phyloP scores from a whole-genome alignment of 2,329 filamentous ascomycete species.

The Ophiostoma piceae region DNA sequence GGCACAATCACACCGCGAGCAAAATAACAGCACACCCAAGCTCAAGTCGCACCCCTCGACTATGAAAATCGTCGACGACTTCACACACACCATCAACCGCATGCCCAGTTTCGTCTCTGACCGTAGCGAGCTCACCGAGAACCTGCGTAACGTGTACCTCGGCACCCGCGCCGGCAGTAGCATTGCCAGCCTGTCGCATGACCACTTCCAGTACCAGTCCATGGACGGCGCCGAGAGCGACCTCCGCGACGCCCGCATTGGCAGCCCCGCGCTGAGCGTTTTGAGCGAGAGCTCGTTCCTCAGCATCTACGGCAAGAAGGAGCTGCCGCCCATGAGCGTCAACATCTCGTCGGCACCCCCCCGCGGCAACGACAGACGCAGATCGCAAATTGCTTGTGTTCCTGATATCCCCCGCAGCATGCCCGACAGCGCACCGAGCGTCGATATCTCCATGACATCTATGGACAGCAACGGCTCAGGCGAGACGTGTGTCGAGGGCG shows the following conservation, averaged over 20 bases:
- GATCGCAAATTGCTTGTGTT: constrained; percentile 21
- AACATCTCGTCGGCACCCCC: background rate
- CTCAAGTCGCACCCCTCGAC: constrained; percentile 1
- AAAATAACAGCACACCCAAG: constrained; percentile 22
- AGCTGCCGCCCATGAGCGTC: constrained; percentile 16
- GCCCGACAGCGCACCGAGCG: constrained; percentile 9
- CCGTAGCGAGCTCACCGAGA: constrained; percentile 53
- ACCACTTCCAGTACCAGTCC: constrained; percentile 30
- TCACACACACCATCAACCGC: constrained; percentile 41
- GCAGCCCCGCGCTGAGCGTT: constrained; percentile 58
- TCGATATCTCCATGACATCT: constrained; percentile 7
- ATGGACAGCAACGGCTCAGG: constrained; percentile 1
- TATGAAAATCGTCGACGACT: constrained; percentile 31
- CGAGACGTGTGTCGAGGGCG: constrained; percentile 4
- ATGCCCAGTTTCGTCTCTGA: constrained; percentile 64
- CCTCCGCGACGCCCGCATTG: constrained; percentile 36
- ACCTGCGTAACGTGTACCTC: constrained; percentile 56
- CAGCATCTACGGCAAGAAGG: constrained; percentile 56
- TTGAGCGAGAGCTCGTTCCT: constrained; percentile 63
- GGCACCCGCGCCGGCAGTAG: constrained; percentile 46
- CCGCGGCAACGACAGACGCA: background rate
- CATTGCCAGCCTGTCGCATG: constrained; percentile 45
- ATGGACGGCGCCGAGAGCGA: constrained; percentile 39
- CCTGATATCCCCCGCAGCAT: constrained; percentile 21
- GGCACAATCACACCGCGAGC: background rate